A percentile compares a stretch with the other conserved stretches of the same genome.
These are phyloP conservation scores for Saposhnikovia divaricata DNA, from an alignment of 129 eudicot genomes.

Conservation along the genomic window DNA sequence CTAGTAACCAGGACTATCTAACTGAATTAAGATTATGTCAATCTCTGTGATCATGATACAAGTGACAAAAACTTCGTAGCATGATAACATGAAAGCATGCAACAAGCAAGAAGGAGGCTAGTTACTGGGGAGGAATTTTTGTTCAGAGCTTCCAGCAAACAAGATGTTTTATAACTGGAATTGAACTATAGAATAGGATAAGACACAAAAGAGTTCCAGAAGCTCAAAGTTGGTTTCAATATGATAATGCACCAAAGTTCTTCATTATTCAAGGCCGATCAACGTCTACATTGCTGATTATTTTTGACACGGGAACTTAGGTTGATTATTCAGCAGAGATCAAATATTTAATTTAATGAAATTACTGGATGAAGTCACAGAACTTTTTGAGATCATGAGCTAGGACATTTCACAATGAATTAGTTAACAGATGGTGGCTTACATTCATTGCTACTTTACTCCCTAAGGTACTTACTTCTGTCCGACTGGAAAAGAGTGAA, in stretches of 20 bases:
- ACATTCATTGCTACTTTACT: conserved; percentile 19
- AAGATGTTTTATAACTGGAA: not conserved
- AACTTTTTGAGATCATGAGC: not conserved
- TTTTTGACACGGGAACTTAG: not conserved
- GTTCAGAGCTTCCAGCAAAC: not conserved
- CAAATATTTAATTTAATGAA: not conserved
- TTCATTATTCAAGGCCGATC: not conserved
- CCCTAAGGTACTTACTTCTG: conserved; percentile 13
- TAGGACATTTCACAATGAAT: not conserved
- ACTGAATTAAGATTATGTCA: not conserved
- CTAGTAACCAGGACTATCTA: not conserved
- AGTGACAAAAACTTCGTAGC: not conserved
- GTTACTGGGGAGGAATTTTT: not conserved
- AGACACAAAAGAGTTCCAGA: not conserved
- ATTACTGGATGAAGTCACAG: not conserved
- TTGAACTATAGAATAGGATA: not conserved
- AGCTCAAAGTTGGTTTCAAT: not conserved
- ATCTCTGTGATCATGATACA: not conserved
- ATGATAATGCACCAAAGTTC: not conserved
- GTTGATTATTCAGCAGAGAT: not conserved
- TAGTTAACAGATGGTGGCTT: not conserved
- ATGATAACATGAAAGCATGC: not conserved
- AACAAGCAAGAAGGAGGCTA: not conserved
- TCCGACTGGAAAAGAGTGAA: conserved; percentile 34
- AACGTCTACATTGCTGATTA: not conserved